phyloP scores from a whole-genome alignment of 768 basidiomycete genomes.

The Obba rivulosa region DNA sequence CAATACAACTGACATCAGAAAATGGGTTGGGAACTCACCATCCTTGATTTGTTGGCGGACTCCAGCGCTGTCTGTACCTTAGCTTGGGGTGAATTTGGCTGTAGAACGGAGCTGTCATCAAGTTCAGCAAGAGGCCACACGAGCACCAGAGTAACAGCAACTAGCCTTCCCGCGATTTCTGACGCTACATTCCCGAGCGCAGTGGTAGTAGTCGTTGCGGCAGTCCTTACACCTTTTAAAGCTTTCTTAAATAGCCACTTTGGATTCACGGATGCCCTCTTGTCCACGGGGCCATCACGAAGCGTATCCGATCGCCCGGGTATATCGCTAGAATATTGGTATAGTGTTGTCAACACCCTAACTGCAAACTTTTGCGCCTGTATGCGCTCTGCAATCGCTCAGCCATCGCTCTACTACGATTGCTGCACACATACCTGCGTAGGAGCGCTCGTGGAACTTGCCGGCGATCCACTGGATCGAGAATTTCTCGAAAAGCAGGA shows the following conservation, averaged over 20 bases:
- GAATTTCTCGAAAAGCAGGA: constrained; percentile 80
- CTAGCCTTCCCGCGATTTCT: constrained; percentile 50
- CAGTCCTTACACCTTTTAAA: constrained; percentile 61
- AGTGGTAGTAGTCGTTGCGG: constrained; percentile 80
- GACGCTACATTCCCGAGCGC: constrained; percentile 57
- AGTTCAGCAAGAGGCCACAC: background rate
- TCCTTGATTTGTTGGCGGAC: constrained; percentile 73
- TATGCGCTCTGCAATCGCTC: constrained; percentile 58
- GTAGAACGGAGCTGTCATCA: constrained; percentile 57
- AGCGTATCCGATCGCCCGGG: constrained; percentile 64
- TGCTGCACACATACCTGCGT: constrained; percentile 39
- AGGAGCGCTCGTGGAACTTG: constrained; percentile 78
- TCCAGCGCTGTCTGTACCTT: constrained; percentile 76
- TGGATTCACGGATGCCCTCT: constrained; percentile 42
- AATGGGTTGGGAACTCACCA: constrained; percentile 34
- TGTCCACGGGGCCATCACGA: constrained; percentile 29
- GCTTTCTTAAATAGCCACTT: constrained; percentile 64
- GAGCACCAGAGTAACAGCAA: background rate
- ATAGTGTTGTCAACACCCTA: constrained; percentile 63
- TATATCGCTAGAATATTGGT: constrained; percentile 72
- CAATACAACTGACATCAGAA: background rate
- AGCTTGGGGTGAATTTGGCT: constrained; percentile 82
- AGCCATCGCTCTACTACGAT: background rate
- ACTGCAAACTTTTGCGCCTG: constrained; percentile 78
- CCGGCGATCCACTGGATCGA: constrained; percentile 80